Evolutionary conservation across 202 grass and related monocot species (phyloP).

Genomic region (Saccharum hybrid): DNA sequence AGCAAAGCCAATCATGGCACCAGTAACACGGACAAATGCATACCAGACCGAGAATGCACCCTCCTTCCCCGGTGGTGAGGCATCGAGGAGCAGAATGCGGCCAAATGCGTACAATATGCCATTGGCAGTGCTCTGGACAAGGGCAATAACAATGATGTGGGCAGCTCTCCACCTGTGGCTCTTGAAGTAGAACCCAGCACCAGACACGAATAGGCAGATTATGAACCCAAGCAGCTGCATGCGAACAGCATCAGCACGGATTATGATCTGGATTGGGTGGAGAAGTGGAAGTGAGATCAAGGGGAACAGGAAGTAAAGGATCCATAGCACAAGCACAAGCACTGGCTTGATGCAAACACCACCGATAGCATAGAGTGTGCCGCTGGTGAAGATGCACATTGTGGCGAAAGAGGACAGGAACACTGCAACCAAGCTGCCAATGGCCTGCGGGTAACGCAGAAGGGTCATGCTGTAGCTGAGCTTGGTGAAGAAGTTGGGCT

Average conservation of each 20-base stretch:
- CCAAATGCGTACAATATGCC: slow-evolving; percentile 75
- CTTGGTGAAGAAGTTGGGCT: slow-evolving; percentile 64
- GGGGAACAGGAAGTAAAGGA: slow-evolving; percentile 86
- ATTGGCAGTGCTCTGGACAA: slow-evolving; percentile 81
- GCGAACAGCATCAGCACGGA: slow-evolving; percentile 76
- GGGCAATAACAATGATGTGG: slow-evolving; percentile 65
- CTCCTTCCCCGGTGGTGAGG: slow-evolving; percentile 81
- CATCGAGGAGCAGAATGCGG: slow-evolving; percentile 68
- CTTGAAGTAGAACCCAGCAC: slow-evolving; percentile 87
- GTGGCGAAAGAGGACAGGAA: slow-evolving; percentile 79
- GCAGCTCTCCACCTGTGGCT: slow-evolving; percentile 63
- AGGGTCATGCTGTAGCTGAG: slow-evolving; percentile 60
- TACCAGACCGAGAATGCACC: slow-evolving; percentile 80
- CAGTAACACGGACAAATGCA: slow-evolving; percentile 55
- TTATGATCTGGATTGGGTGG: slow-evolving; percentile 75
- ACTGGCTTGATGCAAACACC: slow-evolving; percentile 85
- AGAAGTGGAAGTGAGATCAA: slow-evolving; percentile 67
- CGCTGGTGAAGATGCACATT: slow-evolving; percentile 93
- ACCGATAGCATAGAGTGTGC: slow-evolving; percentile 68
- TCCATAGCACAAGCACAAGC: slow-evolving; percentile 71
- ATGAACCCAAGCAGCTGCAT: slow-evolving; percentile 95
- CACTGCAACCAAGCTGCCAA: slow-evolving; percentile 72
- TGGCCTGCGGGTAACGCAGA: slow-evolving; percentile 72
- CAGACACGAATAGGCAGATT: slow-evolving; percentile 73
- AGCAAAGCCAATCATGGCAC: slow-evolving; percentile 70